Base-by-base conservation (phyloP, 768 basidiomycete genomes). In the Rhodotorula kratochvilovae region DNA sequence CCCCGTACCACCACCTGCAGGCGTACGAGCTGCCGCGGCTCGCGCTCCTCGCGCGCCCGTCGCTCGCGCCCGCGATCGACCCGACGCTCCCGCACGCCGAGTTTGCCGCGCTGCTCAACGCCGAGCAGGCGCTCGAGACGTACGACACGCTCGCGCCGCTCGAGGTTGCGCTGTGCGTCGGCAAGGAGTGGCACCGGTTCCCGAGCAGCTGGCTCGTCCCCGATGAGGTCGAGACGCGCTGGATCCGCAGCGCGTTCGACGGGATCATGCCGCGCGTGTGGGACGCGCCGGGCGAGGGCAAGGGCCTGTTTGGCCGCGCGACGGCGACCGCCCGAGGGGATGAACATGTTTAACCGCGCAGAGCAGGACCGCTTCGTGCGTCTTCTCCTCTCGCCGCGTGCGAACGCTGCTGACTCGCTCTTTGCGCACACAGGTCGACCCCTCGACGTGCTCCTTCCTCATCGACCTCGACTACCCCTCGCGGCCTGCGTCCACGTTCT, bases 111-210 rank as follows among this genome's bases (percentile, higher is more conserved):
- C 77, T 81, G 31, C 78, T 81, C 57, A 80, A 83, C 61, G 79
- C 82, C 21, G 81, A 58, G 11, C 75, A 80, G 36, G 84, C 83
- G 46, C 83, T 92, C 21, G 48, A 25, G 23, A 88, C 91, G 78
- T 83, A 91, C 36, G 80, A 87, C 1, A 86, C 86, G 0, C 83
- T 97, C 77, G 84, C 83, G 67, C 83, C 86, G 21, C 86, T 93
- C 76, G 85, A 87, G 67, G 81, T 98, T 67, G 86, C 84, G 39
- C 78, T 99, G 2, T 99, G 96, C 81, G 83, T 90, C 61, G 91
- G 89, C 59, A 94, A 93, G 80, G 96, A 99, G 81, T 99, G 96
- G 96, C 84, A 97, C 78, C 85, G 95, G 33, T 99, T 92, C 84
- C 90, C 93, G 5, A 87, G 91, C 7, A 89, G 90, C 79, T 97